Percentiles rank a stretch among this genome's conserved stretches.
Conservation (phyloP, 2,329 filamentous ascomycete genomes). For the Colletotrichum brevisporum region DNA sequence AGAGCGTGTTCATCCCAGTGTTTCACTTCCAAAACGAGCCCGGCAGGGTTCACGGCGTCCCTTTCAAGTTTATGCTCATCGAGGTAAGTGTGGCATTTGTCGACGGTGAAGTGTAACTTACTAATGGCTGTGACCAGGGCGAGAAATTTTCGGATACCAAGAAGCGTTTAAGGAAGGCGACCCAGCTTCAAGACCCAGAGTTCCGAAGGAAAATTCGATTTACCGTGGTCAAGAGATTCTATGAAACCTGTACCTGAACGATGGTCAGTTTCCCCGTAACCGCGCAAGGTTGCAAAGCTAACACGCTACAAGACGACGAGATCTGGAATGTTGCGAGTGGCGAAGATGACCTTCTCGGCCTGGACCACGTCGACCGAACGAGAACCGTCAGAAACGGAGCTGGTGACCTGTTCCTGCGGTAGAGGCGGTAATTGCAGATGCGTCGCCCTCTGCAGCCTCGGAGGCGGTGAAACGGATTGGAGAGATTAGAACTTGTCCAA, state of each 20-base stretch:
- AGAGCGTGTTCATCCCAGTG: conserved; percentile 76
- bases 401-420: conserved; percentile 73
- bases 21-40: conserved; percentile 96
- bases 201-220: conserved; percentile 99
- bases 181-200: conserved; percentile 98
- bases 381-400: conserved; percentile 71
- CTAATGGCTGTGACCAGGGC: conserved; percentile 62
- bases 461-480: conserved; percentile 15
- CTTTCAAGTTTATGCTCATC: conserved; percentile 90
- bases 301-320: conserved; percentile 65
- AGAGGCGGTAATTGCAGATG: conserved; percentile 37
- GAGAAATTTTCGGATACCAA: conserved; percentile 93
- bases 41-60: conserved; percentile 85
- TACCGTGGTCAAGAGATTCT: conserved; percentile 79
- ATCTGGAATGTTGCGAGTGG: conserved; percentile 66
- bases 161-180: conserved; percentile 89
- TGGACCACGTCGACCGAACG: conserved; percentile 76
- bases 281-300: conserved; percentile 5
- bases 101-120: neutral
- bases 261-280: conserved; percentile 73
- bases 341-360: conserved; percentile 74
- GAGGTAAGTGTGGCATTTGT: conserved; percentile 69
- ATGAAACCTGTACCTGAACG: conserved; percentile 84
- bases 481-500: conserved; percentile 19
- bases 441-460: conserved; percentile 9